Percentiles rank a stretch among this genome's conserved stretches.
Conservation (phyloP, 2,329 filamentous ascomycete species). For the Sporothrix pallida region DNA sequence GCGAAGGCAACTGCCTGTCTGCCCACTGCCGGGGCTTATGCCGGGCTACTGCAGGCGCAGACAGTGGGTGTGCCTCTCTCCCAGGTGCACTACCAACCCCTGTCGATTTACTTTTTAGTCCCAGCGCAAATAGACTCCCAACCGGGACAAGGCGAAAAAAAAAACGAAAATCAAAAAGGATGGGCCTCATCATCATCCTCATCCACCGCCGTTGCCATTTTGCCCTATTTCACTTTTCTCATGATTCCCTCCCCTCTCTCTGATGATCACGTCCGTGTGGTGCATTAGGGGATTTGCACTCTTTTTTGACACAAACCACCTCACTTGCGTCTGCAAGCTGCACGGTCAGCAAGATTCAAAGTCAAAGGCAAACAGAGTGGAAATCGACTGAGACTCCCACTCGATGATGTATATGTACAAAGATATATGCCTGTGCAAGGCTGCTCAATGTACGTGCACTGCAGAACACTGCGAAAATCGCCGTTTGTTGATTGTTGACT, state of each 20-base stretch:
- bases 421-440: too few species aligned
- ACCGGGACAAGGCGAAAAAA: constrained; percentile 18
- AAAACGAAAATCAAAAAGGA: not conserved
- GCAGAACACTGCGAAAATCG: not conserved
- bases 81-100: not conserved
- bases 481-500: too few species aligned
- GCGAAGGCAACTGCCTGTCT: not conserved
- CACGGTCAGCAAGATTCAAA: not conserved
- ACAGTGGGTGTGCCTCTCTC: not conserved
- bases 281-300: constrained; percentile 17
- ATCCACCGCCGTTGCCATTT: not conserved
- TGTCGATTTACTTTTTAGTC: constrained; percentile 10
- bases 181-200: not conserved
- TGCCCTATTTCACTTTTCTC: not conserved
- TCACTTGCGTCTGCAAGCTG: not conserved
- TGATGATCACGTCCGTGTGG: constrained; percentile 12
- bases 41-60: constrained; percentile 8
- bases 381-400: not conserved
- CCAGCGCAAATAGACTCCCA: constrained; percentile 25
- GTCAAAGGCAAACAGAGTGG: not conserved
- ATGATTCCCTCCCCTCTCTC: not conserved
- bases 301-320: not conserved
- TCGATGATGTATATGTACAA: too few species aligned
- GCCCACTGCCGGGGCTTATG: constrained; percentile 26
- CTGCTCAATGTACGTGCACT: not conserved